Evolutionary conservation across 108 stramenopile species (phyloP).

Genomic region (Seminavis robusta): DNA sequence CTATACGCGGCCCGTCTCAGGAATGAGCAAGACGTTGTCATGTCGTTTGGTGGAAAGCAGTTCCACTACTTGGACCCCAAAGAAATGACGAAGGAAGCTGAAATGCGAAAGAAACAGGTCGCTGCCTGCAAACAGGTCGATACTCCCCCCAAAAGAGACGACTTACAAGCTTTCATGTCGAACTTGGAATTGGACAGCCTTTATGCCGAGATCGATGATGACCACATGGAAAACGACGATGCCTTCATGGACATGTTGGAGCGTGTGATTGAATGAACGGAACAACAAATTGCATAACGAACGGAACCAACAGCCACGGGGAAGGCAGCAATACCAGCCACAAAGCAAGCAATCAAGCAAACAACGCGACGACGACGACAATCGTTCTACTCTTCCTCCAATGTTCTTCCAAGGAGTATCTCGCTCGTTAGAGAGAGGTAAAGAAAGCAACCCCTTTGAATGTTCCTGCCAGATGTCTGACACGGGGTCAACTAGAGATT

Average conservation of each 20-base stretch:
- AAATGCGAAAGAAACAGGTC: neutral
- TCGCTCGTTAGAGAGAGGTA: too few species aligned
- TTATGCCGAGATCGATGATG: conserved; percentile 4
- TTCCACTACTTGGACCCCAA: conserved; percentile 32
- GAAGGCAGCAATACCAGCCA: too few species aligned
- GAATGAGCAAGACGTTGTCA: conserved; percentile 18
- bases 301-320: too few species aligned
- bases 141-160: neutral
- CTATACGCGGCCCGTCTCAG: too few species aligned
- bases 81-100: neutral
- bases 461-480: too few species aligned
- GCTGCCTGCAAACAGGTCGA: neutral
- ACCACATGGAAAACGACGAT: conserved; percentile 17
- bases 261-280: conserved; percentile 13
- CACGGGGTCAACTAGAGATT: too few species aligned
- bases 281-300: too few species aligned
- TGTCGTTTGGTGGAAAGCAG: conserved; percentile 20
- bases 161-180: neutral
- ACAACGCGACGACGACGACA: too few species aligned
- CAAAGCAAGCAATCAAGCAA: too few species aligned
- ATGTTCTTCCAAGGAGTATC: too few species aligned
- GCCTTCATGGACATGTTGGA: conserved; percentile 22
- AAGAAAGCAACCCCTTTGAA: too few species aligned
- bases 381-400: too few species aligned
- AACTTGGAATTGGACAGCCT: neutral